Evolutionary conservation across 495 filamentous ascomycete species (phyloP).

Genomic region (Aspergillus homomorphus): DNA sequence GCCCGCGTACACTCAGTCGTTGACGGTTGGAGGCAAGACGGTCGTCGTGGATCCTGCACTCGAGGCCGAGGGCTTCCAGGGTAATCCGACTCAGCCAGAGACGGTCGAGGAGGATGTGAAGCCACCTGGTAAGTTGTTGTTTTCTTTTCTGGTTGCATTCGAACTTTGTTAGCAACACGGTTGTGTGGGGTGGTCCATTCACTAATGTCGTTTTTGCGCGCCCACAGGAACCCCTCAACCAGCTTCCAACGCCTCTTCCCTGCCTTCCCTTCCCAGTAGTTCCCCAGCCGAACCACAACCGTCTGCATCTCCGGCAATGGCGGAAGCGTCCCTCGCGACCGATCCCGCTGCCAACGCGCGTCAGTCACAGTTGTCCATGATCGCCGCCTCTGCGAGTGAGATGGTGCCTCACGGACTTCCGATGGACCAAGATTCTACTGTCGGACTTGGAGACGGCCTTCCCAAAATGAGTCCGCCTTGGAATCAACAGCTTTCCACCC

Average conservation of each 20-base stretch:
- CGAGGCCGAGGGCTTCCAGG: conserved; percentile 45
- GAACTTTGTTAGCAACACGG: background rate
- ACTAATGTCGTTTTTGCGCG: background rate
- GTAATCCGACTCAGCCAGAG: conserved; percentile 27
- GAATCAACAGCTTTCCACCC: conserved; percentile 41
- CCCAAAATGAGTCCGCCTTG: conserved; percentile 33
- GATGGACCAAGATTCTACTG: conserved; percentile 34
- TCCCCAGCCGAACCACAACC: conserved; percentile 29
- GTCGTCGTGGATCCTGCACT: conserved; percentile 48
- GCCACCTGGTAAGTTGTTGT: conserved; percentile 21
- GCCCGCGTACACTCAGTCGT: conserved; percentile 42
- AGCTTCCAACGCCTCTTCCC: conserved; percentile 25
- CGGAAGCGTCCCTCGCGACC: conserved; percentile 37
- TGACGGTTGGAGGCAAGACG: conserved; percentile 48
- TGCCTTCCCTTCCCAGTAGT: conserved; percentile 37
- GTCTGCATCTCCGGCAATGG: conserved; percentile 42
- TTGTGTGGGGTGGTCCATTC: background rate
- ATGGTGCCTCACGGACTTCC: conserved; percentile 45
- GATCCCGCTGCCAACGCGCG: conserved; percentile 40
- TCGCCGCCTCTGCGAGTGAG: conserved; percentile 49
- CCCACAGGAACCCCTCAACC: conserved; percentile 29
- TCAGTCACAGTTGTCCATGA: conserved; percentile 48
- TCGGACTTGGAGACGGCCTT: conserved; percentile 33
- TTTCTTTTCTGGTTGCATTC: conserved; percentile 8
- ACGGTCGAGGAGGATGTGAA: conserved; percentile 31